Conservation (phyloP, 2,329 filamentous ascomycete genomes). For the Colletotrichum sp. region DNA sequence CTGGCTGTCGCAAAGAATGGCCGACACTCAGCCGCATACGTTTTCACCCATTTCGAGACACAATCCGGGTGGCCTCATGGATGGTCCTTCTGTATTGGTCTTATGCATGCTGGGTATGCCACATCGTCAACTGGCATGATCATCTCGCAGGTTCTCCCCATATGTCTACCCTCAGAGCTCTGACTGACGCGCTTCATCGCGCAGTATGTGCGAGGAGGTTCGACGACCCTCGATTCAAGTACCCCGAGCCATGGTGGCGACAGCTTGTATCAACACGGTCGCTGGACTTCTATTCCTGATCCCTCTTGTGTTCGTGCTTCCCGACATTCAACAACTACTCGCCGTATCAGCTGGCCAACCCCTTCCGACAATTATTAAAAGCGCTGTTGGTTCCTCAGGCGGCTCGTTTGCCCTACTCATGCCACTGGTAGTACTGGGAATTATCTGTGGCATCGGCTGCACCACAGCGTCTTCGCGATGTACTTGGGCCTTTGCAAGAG, state of each 20-base stretch:
- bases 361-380: slow-evolving; percentile 65
- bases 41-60: slow-evolving; percentile 71
- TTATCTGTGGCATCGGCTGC: slow-evolving; percentile 73
- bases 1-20: slow-evolving; percentile 73
- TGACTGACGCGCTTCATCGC: too few relatives aligned
- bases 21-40: slow-evolving; percentile 64
- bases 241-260: slow-evolving; percentile 74
- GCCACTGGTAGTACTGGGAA: slow-evolving; percentile 68
- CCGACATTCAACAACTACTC: slow-evolving; percentile 62
- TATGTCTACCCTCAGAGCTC: too few relatives aligned
- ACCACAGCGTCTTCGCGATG: slow-evolving; percentile 72
- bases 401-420: slow-evolving; percentile 67
- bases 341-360: slow-evolving; percentile 63
- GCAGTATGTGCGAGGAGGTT: slow-evolving; percentile 78
- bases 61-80: slow-evolving; percentile 73
- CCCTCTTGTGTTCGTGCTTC: slow-evolving; percentile 72
- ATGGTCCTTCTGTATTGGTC: slow-evolving; percentile 76
- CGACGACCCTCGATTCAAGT: slow-evolving; percentile 69
- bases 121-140: slow-evolving; percentile 83
- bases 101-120: slow-evolving; percentile 75
- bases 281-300: slow-evolving; percentile 72
- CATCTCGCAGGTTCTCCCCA: slow-evolving; percentile 70
- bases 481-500: slow-evolving; percentile 73
- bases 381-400: slow-evolving; percentile 65
- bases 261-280: slow-evolving; percentile 69